Percentiles rank a stretch among this genome's conserved stretches.
Evolutionary conservation across 164 flowering plant genomes (phyloP).

Genomic region (Amborella trichopoda): DNA sequence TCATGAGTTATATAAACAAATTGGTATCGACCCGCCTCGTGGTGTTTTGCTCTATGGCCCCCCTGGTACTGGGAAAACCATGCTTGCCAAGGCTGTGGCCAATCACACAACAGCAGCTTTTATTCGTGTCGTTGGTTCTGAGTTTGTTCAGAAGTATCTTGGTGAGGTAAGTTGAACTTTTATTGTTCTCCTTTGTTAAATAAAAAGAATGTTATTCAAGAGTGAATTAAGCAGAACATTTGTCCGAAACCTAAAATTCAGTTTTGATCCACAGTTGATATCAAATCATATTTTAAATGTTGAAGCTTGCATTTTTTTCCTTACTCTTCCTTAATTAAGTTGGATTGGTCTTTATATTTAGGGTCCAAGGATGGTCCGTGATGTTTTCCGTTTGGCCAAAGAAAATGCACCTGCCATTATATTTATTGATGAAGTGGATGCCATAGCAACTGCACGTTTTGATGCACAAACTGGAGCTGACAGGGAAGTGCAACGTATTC

Average conservation of each 20-base stretch:
- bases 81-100: conserved; percentile 99
- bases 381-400: conserved; percentile 94
- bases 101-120: conserved; percentile 91
- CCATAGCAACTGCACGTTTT: conserved; percentile 96
- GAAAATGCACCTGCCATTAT: conserved; percentile 98
- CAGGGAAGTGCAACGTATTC: conserved; percentile 95
- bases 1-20: conserved; percentile 89
- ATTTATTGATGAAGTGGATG: conserved; percentile 98
- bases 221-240: no score
- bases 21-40: conserved; percentile 96
- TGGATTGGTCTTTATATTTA: conserved; percentile 8
- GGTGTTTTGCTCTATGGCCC: conserved; percentile 97
- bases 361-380: conserved; percentile 99
- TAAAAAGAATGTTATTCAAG: no score
- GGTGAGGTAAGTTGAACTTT: conserved; percentile 98
- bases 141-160: conserved; percentile 94
- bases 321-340: background rate
- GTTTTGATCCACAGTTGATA: no score
- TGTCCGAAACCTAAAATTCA: no score
- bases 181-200: no score
- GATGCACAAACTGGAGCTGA: conserved; percentile 99
- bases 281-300: no score
- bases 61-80: conserved; percentile 96
- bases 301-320: background rate
- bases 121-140: conserved; percentile 94